phyloP scores from a whole-genome alignment of 73 alveolate species.

The Tetrahymena thermophila region DNA sequence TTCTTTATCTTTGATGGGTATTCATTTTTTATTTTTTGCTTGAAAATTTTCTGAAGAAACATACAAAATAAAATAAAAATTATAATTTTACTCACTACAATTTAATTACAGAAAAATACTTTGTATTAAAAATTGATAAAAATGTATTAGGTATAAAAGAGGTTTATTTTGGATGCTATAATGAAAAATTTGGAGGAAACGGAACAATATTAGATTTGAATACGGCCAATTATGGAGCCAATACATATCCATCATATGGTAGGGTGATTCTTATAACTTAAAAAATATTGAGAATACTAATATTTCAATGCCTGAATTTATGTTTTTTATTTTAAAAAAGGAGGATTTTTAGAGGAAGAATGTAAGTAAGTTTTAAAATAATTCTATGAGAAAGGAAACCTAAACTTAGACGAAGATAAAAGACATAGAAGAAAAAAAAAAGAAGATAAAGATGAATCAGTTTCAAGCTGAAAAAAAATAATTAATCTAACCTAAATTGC shows the following conservation, averaged over 20 bases:
- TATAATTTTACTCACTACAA: too few relatives aligned
- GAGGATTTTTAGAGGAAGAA: conserved; percentile 45
- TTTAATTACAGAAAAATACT: background rate
- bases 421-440: conserved; percentile 60
- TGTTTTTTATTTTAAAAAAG: background rate
- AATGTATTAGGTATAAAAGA: conserved; percentile 47
- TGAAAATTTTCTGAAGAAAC: too few relatives aligned
- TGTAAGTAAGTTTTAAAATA: conserved; percentile 56
- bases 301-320: too few relatives aligned
- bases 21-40: background rate
- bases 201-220: conserved; percentile 70
- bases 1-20: conserved; percentile 35
- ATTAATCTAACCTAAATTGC: background rate
- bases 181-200: conserved; percentile 93
- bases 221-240: conserved; percentile 42
- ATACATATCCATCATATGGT: conserved; percentile 43
- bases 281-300: too few relatives aligned
- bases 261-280: background rate
- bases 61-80: background rate
- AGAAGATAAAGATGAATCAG: background rate
- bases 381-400: conserved; percentile 81
- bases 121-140: conserved; percentile 18
- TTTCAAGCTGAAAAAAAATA: background rate
- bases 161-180: conserved; percentile 75
- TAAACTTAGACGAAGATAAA: conserved; percentile 71